phyloP scores from a whole-genome alignment of 306 rosid genomes.

The Prunus mongolica region DNA sequence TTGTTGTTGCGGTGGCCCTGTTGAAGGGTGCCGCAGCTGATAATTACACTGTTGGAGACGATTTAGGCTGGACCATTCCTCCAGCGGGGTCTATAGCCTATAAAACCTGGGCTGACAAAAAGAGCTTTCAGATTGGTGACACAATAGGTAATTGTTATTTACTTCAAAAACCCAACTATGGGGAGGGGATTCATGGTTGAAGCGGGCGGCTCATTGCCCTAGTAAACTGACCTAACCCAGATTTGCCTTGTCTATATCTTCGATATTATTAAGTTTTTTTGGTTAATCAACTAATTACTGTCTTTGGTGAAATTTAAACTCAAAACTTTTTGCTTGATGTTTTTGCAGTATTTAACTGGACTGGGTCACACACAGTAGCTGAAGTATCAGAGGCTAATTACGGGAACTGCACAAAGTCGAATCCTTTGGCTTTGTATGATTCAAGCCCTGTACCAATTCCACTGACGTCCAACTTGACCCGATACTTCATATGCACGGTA shows the following conservation, averaged over 20 bases:
- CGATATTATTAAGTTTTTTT: too few relatives aligned
- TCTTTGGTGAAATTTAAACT: not conserved
- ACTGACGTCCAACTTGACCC: constrained; percentile 19
- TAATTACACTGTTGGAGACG: constrained; percentile 21
- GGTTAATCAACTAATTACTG: too few relatives aligned
- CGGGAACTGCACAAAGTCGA: constrained; percentile 14
- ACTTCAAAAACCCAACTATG: too few relatives aligned
- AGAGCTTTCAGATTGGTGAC: constrained; percentile 20
- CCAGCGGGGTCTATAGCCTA: constrained; percentile 21
- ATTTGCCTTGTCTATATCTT: too few relatives aligned
- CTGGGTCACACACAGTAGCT: constrained; percentile 18
- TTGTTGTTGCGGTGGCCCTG: constrained; percentile 9
- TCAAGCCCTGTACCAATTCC: constrained; percentile 22
- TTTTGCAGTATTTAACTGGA: constrained; percentile 25
- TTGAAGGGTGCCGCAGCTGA: constrained; percentile 7
- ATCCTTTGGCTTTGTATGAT: not conserved
- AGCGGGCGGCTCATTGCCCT: too few relatives aligned
- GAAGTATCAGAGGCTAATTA: constrained; percentile 21
- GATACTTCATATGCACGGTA: constrained; percentile 32
- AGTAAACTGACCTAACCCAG: too few relatives aligned
- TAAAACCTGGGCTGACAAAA: constrained; percentile 17
- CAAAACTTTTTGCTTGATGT: not conserved
- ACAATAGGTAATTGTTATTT: not conserved
- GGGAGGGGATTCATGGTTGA: too few relatives aligned
- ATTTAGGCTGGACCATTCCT: constrained; percentile 29